Evolutionary conservation across 1,139 yeast genomes (phyloP).

Genomic region (Taphrina flavorubra): DNA sequence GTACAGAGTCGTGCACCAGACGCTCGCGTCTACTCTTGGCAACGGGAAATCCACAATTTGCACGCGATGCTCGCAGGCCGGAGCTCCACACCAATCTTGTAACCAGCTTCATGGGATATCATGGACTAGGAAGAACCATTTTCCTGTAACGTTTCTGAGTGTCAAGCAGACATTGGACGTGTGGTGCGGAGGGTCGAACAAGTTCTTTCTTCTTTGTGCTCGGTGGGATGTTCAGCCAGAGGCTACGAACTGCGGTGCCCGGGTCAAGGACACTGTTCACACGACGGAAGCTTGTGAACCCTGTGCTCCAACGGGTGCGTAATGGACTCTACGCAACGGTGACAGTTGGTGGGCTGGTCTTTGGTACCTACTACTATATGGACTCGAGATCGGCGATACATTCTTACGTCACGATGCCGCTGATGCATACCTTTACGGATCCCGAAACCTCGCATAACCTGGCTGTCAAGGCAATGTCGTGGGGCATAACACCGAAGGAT

Average conservation of each 20-base stretch:
- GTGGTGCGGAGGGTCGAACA: too few relatives aligned
- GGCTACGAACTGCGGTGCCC: slow-evolving; percentile 1
- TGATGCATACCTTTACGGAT: slow-evolving; percentile 70
- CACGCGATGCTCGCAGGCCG: neutral
- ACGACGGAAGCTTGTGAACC: slow-evolving; percentile 22
- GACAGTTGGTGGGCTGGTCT: slow-evolving; percentile 51
- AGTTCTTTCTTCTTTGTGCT: neutral
- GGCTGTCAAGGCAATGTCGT: slow-evolving; percentile 72
- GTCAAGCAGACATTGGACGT: too few relatives aligned
- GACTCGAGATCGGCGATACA: slow-evolving; percentile 86
- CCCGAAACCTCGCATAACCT: slow-evolving; percentile 85
- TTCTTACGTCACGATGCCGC: slow-evolving; percentile 78
- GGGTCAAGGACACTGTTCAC: slow-evolving; percentile 32
- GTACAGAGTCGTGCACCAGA: neutral
- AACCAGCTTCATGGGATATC: neutral
- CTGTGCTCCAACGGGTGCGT: slow-evolving; percentile 35
- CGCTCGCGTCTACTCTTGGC: slow-evolving; percentile 1
- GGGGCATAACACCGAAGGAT: slow-evolving; percentile 68
- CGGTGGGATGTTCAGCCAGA: slow-evolving; percentile 9
- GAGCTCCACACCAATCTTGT: neutral
- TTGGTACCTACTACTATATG: slow-evolving; percentile 58
- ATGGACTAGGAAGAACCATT: neutral
- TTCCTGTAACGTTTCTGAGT: neutral
- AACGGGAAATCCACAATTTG: slow-evolving; percentile 2
- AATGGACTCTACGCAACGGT: slow-evolving; percentile 45